These are phyloP conservation scores for Globisporangium apiculatum DNA, from an alignment of 352 stramenopile genomes.

Conservation along the genomic window DNA sequence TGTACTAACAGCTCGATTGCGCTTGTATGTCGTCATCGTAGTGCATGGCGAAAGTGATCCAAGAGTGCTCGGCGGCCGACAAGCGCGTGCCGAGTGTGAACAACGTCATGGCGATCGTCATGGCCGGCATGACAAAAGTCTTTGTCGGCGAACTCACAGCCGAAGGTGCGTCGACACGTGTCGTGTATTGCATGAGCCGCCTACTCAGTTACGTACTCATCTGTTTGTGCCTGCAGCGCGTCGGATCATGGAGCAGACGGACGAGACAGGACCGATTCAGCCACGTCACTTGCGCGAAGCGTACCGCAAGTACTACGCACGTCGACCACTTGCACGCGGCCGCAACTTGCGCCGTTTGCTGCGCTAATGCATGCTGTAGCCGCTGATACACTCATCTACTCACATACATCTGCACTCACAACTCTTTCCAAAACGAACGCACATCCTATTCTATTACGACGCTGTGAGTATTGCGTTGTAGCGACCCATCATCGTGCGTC, in stretches of 20 bases:
- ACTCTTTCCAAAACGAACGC: too few relatives aligned
- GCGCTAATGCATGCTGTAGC: constrained; percentile 14
- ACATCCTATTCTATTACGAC: constrained; percentile 17
- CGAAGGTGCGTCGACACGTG: constrained; percentile 33
- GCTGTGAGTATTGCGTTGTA: not conserved
- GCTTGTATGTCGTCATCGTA: constrained; percentile 6
- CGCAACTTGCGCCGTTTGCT: constrained; percentile 54
- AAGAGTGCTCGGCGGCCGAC: constrained; percentile 49
- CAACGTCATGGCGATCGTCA: constrained; percentile 85
- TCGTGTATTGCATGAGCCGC: not conserved
- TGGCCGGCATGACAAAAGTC: constrained; percentile 83
- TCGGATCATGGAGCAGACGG: constrained; percentile 73
- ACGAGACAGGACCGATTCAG: constrained; percentile 66
- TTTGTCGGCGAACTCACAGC: constrained; percentile 76
- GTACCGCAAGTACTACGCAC: constrained; percentile 81
- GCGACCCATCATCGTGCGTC: constrained; percentile 9
- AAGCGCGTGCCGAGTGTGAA: constrained; percentile 52
- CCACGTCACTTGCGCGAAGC: constrained; percentile 73
- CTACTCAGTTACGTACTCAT: too few relatives aligned
- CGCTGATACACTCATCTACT: too few relatives aligned
- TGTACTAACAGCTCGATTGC: not conserved
- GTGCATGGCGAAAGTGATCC: constrained; percentile 76
- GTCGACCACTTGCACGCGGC: constrained; percentile 48
- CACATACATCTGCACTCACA: too few relatives aligned
- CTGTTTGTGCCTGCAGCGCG: constrained; percentile 28